Conservation (phyloP, 306 rosid species). For the Medicago truncatula region MtrunA17r5.0-ANR NC_053042.1:38689501-38690000, state of each 20-base stretch:
- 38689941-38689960: no score
- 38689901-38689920: no score
- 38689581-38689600: slow-evolving; percentile 80
- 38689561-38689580: slow-evolving; percentile 80
- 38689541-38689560: slow-evolving; percentile 78
- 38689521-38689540: slow-evolving; percentile 75
- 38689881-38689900: no score
- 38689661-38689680: slow-evolving; percentile 28
- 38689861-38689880: no score
- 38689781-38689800: not conserved
- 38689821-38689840: not conserved
- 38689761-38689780: not conserved
- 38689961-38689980: no score
- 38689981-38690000: no score
- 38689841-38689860: no score
- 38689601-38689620: slow-evolving; percentile 93
- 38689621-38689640: slow-evolving; percentile 75
- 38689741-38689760: not conserved
- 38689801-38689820: not conserved
- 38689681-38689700: not conserved
- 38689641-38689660: slow-evolving; percentile 54
- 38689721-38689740: not conserved
- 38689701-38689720: not conserved
- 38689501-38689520: slow-evolving; percentile 93
- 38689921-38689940: no score